A percentile compares a stretch with the other conserved stretches of the same genome.
phyloP scores from a whole-genome alignment of 345 rosid genomes.

The Nephelium lappaceum region DNA sequence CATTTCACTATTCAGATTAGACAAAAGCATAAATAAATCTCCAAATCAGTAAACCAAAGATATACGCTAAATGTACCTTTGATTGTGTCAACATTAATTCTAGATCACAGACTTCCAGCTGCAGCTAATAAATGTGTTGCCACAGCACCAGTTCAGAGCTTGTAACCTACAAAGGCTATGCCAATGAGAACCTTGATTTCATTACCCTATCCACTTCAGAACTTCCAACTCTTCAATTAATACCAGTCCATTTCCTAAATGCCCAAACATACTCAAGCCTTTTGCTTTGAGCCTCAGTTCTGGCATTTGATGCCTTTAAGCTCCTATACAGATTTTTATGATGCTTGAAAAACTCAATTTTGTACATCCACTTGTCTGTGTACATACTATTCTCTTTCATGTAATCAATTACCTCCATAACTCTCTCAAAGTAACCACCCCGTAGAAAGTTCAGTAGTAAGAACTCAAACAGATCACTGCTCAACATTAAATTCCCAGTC shows the following conservation, averaged over 20 bases:
- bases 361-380: slow-evolving; percentile 60
- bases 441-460: slow-evolving; percentile 67
- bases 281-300: slow-evolving; percentile 66
- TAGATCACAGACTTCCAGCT: not conserved
- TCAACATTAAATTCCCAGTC: slow-evolving; percentile 36
- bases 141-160: not conserved
- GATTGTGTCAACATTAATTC: not conserved
- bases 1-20: too few species aligned
- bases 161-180: not conserved
- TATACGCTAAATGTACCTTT: not conserved
- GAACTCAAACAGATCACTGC: slow-evolving; percentile 69
- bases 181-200: not conserved
- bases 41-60: not conserved
- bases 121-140: not conserved
- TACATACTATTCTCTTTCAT: slow-evolving; percentile 56
- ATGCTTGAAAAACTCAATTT: slow-evolving; percentile 67
- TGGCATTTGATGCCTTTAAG: slow-evolving; percentile 55
- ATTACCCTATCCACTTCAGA: not conserved
- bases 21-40: too few species aligned
- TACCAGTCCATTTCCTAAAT: slow-evolving; percentile 67
- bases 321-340: slow-evolving; percentile 73
- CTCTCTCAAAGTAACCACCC: slow-evolving; percentile 95
- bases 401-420: slow-evolving; percentile 63
- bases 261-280: slow-evolving; percentile 62
- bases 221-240: slow-evolving; percentile 24